A percentile compares a stretch with the other conserved stretches of the same genome.
phyloP scores from a whole-genome alignment of 1,284 basidiomycete species.

The Ceraceosorus guamensis region DNA sequence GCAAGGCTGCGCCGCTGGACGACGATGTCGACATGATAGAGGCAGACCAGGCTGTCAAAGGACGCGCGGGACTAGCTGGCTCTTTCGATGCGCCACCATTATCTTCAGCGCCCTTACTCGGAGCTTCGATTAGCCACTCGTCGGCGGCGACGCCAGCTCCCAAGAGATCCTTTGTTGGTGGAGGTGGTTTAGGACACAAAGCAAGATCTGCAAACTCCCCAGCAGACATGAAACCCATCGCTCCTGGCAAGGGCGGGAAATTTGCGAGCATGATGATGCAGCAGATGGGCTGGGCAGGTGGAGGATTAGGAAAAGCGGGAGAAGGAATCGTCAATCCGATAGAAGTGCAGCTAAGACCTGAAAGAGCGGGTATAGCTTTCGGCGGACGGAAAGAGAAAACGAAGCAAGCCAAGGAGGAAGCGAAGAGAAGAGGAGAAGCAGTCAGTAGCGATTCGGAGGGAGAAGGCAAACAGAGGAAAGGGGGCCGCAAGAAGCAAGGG shows the following conservation, averaged over 20 bases:
- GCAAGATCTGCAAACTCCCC: conserved; percentile 1
- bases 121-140: no score
- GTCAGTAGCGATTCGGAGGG: conserved; percentile 25
- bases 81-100: not conserved
- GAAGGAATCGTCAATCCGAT: conserved; percentile 45
- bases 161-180: conserved; percentile 8
- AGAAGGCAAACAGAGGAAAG: conserved; percentile 3
- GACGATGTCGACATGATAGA: not conserved
- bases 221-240: conserved; percentile 22
- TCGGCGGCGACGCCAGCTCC: no score
- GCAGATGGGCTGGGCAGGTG: conserved; percentile 47
- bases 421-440: conserved; percentile 21
- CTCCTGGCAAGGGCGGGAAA: conserved; percentile 13
- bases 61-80: conserved; percentile 1
- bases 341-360: conserved; percentile 42
- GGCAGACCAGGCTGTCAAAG: not conserved
- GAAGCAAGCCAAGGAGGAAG: conserved; percentile 34
- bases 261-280: conserved; percentile 43
- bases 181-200: not conserved
- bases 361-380: conserved; percentile 43
- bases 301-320: conserved; percentile 40
- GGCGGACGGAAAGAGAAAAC: conserved; percentile 46
- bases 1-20: not conserved
- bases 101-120: no score
- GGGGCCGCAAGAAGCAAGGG: not conserved